These are phyloP conservation scores for Nannochloris sp. DNA, from an alignment of 139 green algal species.

Conservation along the genomic window DNA sequence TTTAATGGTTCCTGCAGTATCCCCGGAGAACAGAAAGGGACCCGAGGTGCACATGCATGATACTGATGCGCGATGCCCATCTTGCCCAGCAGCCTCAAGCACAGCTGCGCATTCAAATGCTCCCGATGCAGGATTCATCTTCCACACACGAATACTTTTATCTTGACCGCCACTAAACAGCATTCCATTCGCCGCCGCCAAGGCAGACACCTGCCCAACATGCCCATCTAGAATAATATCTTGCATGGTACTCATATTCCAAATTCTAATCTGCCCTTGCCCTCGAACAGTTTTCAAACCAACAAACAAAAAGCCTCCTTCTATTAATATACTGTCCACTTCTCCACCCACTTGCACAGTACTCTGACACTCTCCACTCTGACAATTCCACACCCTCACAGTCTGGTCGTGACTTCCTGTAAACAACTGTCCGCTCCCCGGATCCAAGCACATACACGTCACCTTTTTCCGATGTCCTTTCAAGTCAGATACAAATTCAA, in stretches of 20 bases:
- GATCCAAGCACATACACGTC: slow-evolving; percentile 30
- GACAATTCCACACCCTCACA: slow-evolving; percentile 53
- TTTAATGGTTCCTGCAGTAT: slow-evolving; percentile 56
- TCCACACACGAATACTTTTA: slow-evolving; percentile 57
- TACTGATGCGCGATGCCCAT: slow-evolving; percentile 47
- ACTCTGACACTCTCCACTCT: slow-evolving; percentile 45
- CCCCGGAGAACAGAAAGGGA: slow-evolving; percentile 58
- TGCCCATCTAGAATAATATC: slow-evolving; percentile 44
- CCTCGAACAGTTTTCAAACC: slow-evolving; percentile 35
- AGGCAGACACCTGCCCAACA: slow-evolving; percentile 33
- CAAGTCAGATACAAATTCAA: slow-evolving; percentile 32
- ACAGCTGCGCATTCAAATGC: slow-evolving; percentile 38
- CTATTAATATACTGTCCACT: slow-evolving; percentile 55
- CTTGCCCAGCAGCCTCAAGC: slow-evolving; percentile 19
- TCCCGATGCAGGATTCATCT: slow-evolving; percentile 33
- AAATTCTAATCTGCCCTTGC: slow-evolving; percentile 36
- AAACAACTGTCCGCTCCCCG: slow-evolving; percentile 48
- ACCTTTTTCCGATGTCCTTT: slow-evolving; percentile 40
- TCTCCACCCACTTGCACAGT: slow-evolving; percentile 52
- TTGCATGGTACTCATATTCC: slow-evolving; percentile 37
- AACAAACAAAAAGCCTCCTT: slow-evolving; percentile 60
- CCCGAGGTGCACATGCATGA: slow-evolving; percentile 27
- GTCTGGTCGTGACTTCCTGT: slow-evolving; percentile 56
- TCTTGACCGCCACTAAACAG: slow-evolving; percentile 63
- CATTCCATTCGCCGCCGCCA: slow-evolving; percentile 33